Evolutionary conservation across 2,329 filamentous ascomycete species (phyloP).

Genomic region (Arthrinium puccinioides): DNA sequence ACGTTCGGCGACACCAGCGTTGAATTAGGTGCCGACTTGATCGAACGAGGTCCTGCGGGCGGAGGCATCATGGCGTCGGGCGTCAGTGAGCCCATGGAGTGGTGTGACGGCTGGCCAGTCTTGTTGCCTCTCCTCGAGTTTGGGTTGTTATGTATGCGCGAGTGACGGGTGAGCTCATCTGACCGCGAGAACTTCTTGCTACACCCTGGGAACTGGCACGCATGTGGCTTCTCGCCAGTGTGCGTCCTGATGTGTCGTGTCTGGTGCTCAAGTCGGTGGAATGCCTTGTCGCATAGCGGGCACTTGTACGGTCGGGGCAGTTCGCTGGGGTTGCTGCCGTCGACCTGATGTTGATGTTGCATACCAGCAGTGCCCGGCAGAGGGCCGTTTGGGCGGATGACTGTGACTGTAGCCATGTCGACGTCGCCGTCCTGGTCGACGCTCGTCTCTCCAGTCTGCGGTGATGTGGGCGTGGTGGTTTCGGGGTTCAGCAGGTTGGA

Average conservation of each 20-base stretch:
- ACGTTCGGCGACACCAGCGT: slow-evolving; percentile 89
- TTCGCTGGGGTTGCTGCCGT: slow-evolving; percentile 55
- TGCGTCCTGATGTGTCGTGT: slow-evolving; percentile 87
- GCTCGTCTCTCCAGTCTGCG: slow-evolving; percentile 17
- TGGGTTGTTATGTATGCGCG: slow-evolving; percentile 97
- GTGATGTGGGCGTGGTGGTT: slow-evolving; percentile 25
- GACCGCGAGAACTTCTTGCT: slow-evolving; percentile 96
- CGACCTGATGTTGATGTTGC: too few species aligned
- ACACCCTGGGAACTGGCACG: slow-evolving; percentile 91
- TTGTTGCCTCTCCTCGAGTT: slow-evolving; percentile 94
- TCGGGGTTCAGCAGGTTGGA: slow-evolving; percentile 67
- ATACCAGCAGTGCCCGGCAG: slow-evolving; percentile 41
- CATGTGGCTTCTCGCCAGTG: slow-evolving; percentile 96
- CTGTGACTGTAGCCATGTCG: slow-evolving; percentile 48
- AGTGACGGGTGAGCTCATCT: slow-evolving; percentile 93
- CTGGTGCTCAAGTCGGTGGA: slow-evolving; percentile 96
- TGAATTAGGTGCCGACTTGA: slow-evolving; percentile 82
- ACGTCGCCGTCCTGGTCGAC: slow-evolving; percentile 26
- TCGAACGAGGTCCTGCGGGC: slow-evolving; percentile 66
- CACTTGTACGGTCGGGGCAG: slow-evolving; percentile 97
- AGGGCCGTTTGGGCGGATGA: slow-evolving; percentile 56
- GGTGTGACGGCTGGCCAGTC: slow-evolving; percentile 42
- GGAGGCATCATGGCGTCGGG: slow-evolving; percentile 67
- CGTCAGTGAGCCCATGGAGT: slow-evolving; percentile 37
- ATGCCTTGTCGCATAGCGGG: slow-evolving; percentile 95